phyloP scores from a whole-genome alignment of 177 flowering plant species.

The Vitis hybrid region DNA sequence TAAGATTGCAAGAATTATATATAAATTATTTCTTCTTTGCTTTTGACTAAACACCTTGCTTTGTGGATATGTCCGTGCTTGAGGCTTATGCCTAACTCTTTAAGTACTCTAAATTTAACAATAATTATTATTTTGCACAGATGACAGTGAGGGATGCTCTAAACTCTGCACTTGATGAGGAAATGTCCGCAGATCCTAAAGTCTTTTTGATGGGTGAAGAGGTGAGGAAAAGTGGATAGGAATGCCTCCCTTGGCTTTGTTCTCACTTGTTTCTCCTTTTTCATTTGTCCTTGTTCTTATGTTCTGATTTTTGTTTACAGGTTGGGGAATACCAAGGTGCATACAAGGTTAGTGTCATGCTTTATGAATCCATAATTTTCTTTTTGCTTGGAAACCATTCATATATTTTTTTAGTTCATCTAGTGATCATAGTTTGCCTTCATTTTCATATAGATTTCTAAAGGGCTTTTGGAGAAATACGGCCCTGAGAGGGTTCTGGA shows the following conservation, averaged over 20 bases:
- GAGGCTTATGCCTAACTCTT: neutral
- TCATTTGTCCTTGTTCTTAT: neutral
- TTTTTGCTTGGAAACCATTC: neutral
- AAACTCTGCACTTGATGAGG: conserved; percentile 62
- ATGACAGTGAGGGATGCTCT: conserved; percentile 60
- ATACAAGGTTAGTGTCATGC: conserved; percentile 43
- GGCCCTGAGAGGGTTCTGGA: conserved; percentile 62
- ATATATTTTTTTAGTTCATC: neutral
- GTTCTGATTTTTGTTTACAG: conserved; percentile 19
- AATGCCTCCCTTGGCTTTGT: neutral
- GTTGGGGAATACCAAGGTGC: conserved; percentile 68
- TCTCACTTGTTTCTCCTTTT: neutral
- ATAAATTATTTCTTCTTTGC: neutral
- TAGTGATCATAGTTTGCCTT: neutral
- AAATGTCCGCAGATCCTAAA: conserved; percentile 64
- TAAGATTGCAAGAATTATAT: neutral
- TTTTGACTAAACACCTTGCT: neutral
- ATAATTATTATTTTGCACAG: conserved; percentile 22
- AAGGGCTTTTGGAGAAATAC: conserved; percentile 54
- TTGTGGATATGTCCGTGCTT: neutral
- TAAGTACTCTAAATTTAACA: neutral
- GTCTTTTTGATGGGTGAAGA: conserved; percentile 63
- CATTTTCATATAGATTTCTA: conserved; percentile 30
- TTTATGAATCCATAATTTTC: too few species aligned
- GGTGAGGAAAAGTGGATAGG: conserved; percentile 19